Evolutionary conservation across 176 grass and related monocot species (phyloP), one percentile per base, ranked within the genome.

Genomic region (Musa troglodytarum): DNA sequence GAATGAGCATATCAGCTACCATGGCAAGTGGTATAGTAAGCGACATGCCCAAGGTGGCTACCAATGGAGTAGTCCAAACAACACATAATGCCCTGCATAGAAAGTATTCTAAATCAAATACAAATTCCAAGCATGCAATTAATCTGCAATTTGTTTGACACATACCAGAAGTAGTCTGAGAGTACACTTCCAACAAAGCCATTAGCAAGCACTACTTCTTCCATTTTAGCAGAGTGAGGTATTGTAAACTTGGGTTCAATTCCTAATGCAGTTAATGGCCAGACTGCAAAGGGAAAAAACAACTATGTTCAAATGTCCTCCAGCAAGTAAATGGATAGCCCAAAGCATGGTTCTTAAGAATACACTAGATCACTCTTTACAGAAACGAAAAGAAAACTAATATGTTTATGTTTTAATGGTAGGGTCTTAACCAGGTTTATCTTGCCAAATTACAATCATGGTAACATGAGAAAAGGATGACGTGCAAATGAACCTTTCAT

Each of bases 1-100:
- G 95, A 83, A 99, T 68, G 26, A 99, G 57, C 88, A 99, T 99
- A 72, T 99, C 95, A 76, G 95, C 95, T 80, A 94, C 82, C 95
- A 94, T 99, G 0, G 95, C 95, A 67, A 99, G 73, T 74, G 90
- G 95, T 72, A 99, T 99, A 73, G 90, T 99, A 73, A 99, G 88
- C 15, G 90, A 99, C 90, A 94, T 99, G 82, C 95, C 95, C 65
- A 99, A 81, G 17, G 95, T 99, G 57, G 90, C 95, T 65, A 99
- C 95, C 81, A 99, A 78, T 22, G 95, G 95, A 72, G 83, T 99
- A 25, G 95, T 99, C 95, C 95, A 99, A 74, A 94, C 90, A 71
- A 99, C 95, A 28, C 88, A 94, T 49, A 99, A 86, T 64, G 95
- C 95, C 95, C 95, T 99, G 88, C 2, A 5, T 8, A n/a, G 10